Evolutionary conservation across 805 yeast genomes (phyloP).

Genomic region (Kluyveromyces starmeri): DNA sequence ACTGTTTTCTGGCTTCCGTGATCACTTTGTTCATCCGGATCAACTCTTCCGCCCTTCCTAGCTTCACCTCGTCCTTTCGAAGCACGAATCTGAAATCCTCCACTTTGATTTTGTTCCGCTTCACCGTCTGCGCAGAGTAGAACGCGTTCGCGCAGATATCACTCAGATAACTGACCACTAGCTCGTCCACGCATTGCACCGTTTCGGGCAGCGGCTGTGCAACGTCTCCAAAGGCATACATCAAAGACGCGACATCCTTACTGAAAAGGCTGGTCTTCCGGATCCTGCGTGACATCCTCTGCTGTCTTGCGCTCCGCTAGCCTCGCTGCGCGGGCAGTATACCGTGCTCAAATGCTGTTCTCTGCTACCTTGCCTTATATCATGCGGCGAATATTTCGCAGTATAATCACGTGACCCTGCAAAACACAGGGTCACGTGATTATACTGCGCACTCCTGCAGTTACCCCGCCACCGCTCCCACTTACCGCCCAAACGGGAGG

Average conservation of each 20-base stretch:
- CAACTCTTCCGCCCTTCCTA: conserved; percentile 62
- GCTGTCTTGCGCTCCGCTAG: not conserved
- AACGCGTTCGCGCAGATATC: conserved; percentile 51
- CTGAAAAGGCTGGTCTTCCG: conserved; percentile 38
- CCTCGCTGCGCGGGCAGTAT: no score
- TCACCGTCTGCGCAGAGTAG: conserved; percentile 41
- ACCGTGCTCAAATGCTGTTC: no score
- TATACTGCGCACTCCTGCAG: no score
- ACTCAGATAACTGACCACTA: conserved; percentile 52
- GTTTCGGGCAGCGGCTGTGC: conserved; percentile 59
- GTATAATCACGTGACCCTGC: no score
- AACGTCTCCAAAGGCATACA: conserved; percentile 69
- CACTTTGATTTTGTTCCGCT: conserved; percentile 53
- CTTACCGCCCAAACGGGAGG: no score
- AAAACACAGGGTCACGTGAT: no score
- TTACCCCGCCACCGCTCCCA: no score
- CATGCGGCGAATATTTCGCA: no score
- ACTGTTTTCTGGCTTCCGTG: conserved; percentile 56
- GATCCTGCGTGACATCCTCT: conserved; percentile 28
- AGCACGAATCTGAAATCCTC: conserved; percentile 68
- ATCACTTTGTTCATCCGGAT: conserved; percentile 51
- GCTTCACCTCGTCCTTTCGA: conserved; percentile 54
- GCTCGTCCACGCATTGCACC: conserved; percentile 57
- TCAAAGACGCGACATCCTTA: conserved; percentile 45
- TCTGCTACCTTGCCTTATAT: no score